Conservation (phyloP, 2,329 filamentous ascomycete genomes). For the Geoglossum cookeanum region DNA sequence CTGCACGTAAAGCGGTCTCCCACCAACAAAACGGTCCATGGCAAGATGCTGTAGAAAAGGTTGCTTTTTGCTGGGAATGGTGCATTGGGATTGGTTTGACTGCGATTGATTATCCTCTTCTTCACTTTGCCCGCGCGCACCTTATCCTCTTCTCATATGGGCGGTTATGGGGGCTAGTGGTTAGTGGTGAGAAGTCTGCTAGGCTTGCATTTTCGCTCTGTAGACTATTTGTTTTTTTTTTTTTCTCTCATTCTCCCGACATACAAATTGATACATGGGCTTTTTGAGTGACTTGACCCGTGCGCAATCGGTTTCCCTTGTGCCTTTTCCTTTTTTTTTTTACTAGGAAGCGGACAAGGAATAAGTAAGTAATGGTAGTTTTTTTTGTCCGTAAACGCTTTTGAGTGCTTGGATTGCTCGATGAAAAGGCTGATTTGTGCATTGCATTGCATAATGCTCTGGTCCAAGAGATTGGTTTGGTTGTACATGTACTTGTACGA, state of each 20-base stretch:
- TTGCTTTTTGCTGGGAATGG: not conserved
- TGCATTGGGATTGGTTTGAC: slow-evolving; percentile 1
- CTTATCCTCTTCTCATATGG: not conserved
- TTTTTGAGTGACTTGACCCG: not conserved
- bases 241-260: not conserved
- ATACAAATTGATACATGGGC: not conserved
- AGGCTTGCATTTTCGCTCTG: not conserved
- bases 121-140: not conserved
- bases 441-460: too few species aligned
- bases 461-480: too few species aligned
- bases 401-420: too few species aligned
- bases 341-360: too few species aligned
- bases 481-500: too few species aligned
- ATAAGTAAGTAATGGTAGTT: too few species aligned
- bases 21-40: not conserved
- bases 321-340: too few species aligned
- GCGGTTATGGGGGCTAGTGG: not conserved
- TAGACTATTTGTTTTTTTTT: not conserved
- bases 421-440: too few species aligned
- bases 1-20: not conserved
- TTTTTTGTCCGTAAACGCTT: too few species aligned
- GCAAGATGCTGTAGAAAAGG: not conserved
- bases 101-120: not conserved
- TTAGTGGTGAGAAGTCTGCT: not conserved
- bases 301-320: too few species aligned